Conservation (phyloP, 495 filamentous ascomycete genomes). For the Trichocladium antarcticum region DNA sequence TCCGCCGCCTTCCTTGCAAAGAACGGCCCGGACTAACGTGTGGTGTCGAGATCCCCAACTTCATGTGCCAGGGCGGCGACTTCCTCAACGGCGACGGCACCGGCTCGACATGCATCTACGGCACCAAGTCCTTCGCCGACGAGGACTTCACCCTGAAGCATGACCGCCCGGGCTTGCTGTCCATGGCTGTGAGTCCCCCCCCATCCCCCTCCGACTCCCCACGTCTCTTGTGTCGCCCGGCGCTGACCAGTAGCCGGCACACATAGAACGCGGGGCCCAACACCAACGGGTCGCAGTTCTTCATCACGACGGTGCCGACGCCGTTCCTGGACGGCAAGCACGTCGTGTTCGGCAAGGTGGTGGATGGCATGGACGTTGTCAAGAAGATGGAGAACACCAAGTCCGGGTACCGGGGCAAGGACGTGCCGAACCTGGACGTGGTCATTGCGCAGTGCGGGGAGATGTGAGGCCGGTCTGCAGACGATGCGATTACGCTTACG, state of each 20-base stretch:
- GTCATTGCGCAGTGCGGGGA: slow-evolving; percentile 79
- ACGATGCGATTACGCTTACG: no score
- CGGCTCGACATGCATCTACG: slow-evolving; percentile 79
- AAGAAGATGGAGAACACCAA: slow-evolving; percentile 82
- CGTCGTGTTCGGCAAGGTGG: slow-evolving; percentile 87
- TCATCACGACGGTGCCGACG: slow-evolving; percentile 78
- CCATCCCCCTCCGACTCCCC: neutral
- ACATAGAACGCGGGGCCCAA: slow-evolving; percentile 79
- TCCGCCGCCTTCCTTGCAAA: neutral
- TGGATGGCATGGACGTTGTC: slow-evolving; percentile 80
- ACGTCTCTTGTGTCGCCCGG: no score
- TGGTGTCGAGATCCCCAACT: slow-evolving; percentile 70
- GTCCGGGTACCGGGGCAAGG: slow-evolving; percentile 55
- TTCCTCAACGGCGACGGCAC: slow-evolving; percentile 92
- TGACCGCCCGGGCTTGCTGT: slow-evolving; percentile 65
- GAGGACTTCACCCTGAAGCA: slow-evolving; percentile 82
- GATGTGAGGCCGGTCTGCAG: slow-evolving; percentile 65
- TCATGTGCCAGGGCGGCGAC: slow-evolving; percentile 94
- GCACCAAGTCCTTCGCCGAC: slow-evolving; percentile 71
- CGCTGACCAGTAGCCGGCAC: neutral
- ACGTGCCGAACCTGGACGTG: slow-evolving; percentile 78
- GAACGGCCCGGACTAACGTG: neutral
- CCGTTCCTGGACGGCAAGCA: slow-evolving; percentile 91
- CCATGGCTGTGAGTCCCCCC: slow-evolving; percentile 70
- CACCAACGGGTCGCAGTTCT: slow-evolving; percentile 94